These are phyloP conservation scores for Chenopodium suecicum DNA, from an alignment of 148 eudicot species.

Conservation along the genomic window DNA sequence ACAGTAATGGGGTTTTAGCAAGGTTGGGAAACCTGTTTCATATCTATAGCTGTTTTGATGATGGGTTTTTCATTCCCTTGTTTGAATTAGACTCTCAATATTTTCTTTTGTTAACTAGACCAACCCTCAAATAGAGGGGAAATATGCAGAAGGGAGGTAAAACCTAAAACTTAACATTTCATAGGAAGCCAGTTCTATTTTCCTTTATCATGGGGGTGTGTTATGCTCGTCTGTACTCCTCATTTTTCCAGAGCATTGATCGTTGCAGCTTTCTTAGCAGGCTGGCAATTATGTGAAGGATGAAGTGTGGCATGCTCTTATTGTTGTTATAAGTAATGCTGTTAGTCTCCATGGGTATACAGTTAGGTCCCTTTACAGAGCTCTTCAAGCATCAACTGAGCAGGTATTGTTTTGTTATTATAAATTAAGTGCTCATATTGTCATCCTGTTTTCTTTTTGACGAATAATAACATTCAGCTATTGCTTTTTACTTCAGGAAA, in stretches of 20 bases:
- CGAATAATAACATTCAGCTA: slow-evolving; percentile 8
- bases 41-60: not conserved
- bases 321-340: slow-evolving; percentile 88
- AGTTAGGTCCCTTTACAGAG: slow-evolving; percentile 69
- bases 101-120: not conserved
- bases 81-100: not conserved
- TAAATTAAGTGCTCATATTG: slow-evolving; percentile 12
- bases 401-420: slow-evolving; percentile 51
- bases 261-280: slow-evolving; percentile 51
- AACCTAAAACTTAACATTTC: not conserved
- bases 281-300: slow-evolving; percentile 90
- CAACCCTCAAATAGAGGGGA: not conserved
- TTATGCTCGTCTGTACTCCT: not conserved
- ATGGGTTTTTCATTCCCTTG: not conserved
- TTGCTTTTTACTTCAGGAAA: slow-evolving; percentile 54
- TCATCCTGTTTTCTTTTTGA: slow-evolving; percentile 13
- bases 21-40: slow-evolving; percentile 10
- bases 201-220: not conserved
- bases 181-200: not conserved
- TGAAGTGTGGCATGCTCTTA: slow-evolving; percentile 88
- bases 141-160: not conserved
- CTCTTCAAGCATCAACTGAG: slow-evolving; percentile 64
- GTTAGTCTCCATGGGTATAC: slow-evolving; percentile 82
- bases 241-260: slow-evolving; percentile 32
- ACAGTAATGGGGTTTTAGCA: not conserved